Evolutionary conservation across 257 asterid genomes (phyloP), one percentile per base, ranked within the genome.

Genomic region (Lavandula angustifolia): DNA sequence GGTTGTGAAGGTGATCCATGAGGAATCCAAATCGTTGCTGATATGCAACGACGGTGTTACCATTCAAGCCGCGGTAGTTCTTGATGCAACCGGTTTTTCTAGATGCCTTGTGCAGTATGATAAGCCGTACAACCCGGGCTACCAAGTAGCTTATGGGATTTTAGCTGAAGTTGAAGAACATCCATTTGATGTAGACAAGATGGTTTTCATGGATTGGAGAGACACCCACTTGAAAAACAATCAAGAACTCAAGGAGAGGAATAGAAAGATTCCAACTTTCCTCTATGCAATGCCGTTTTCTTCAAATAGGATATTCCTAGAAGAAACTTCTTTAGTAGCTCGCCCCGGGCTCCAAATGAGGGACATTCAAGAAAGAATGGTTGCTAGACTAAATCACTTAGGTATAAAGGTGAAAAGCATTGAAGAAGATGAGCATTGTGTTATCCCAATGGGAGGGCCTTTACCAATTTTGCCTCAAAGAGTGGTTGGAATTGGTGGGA

Each of bases 241-340:
- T 47, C 52, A 57, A 50, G 92, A 76, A 65, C 78, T 94, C 27
- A 75, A 73, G 77, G 95, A 90, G 76, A 70, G 87, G 70, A 94
- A 90, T 43, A 70, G 75, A 22, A 90, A 57, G 83, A 79, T 80
- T 9, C 99, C 99, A 0, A 90, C 99, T 69, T 90, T 90, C 64
- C 89, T 90, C 4, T 94, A 94, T 50, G 99, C 96, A 14, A 90
- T 94, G 99, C 99, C 99, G n/a, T 94, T 94, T 79, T 94, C 97
- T 0, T 65, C 89, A 0, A 59, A 82, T 11, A 79, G 89, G 66
- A 90, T 94, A 72, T 94, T 94, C 62, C 89, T 94, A 1, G 99
- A 94, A 79, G 99, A 94, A 76, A 94, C 99, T 7, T 94, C 99
- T 4, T 89, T 90, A 4, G 99, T 94, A 12, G 99, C 99, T 66